Evolutionary conservation across 352 stramenopile species (phyloP), one percentile per base, ranked within the genome.

Genomic region (Phytophthora aleatoria): DNA sequence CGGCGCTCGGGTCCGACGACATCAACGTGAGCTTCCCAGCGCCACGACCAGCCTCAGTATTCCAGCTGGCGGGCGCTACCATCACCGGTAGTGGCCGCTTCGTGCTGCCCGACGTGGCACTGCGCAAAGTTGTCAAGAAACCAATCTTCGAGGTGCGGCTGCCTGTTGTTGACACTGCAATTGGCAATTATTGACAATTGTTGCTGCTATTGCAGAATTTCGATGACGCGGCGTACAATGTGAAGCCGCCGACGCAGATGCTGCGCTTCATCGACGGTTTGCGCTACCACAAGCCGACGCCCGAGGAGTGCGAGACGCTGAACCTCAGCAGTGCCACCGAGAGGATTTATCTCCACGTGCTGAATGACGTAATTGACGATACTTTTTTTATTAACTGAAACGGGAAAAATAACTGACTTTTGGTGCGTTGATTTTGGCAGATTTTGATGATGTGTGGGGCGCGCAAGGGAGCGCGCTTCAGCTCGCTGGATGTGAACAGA

Each of bases 211-310:
- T 27, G 27, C 43, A 95, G 85, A 90, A 89, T 51, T 88, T 93
- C 43, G 78, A 91, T 33, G 82, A 92, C 12, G 63, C 68, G n/a
- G 85, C 79, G 27, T 90, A 85, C 30, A 51, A 78, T 48, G 79
- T 92, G 27, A 90, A 90, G 49, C 61, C 85, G 16, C 83, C 87
- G 56, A 90, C 83, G 57, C 82, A 91, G 56, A 88, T 90, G 76
- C 78, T 95, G 79, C 85, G 87, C 52, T 83, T 93, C 44, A 80
- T 95, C 43, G 87, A 95, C 57, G 76, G 74, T 7, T 65, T 95
- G 57, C 83, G 87, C n/a, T 95, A 92, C 57, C 87, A 95, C 64
- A 92, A 91, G 30, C 87, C 87, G 5, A 94, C 85, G n/a, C 42
- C 71, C 3, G 75, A 87, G 27, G 87, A 95, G 64, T 82, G 83